Percentiles rank a stretch among this genome's conserved stretches.
Evolutionary conservation across 345 rosid genomes (phyloP).

Genomic region (Camelina hispida): DNA sequence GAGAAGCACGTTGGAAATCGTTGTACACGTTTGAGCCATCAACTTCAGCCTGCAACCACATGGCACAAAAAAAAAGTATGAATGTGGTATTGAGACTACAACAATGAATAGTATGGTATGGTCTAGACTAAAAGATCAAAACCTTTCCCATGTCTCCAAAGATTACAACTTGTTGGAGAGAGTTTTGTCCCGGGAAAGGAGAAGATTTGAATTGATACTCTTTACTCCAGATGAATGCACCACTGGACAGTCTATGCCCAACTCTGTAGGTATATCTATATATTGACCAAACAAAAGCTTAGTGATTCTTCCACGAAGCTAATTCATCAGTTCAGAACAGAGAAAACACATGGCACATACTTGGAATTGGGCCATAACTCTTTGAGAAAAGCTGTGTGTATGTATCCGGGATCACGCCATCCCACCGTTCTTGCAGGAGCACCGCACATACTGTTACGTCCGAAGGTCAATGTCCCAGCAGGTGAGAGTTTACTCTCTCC

Average conservation of each 20-base stretch:
- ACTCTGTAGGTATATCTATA: constrained; percentile 66
- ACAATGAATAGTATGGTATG: constrained; percentile 40
- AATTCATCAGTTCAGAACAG: neutral
- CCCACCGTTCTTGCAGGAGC: constrained; percentile 75
- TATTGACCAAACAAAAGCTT: constrained; percentile 12
- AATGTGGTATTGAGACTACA: constrained; percentile 16
- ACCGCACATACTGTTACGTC: constrained; percentile 64
- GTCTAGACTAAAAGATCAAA: constrained; percentile 29
- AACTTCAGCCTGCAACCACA: constrained; percentile 57
- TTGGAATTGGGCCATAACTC: constrained; percentile 66
- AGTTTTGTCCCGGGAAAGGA: constrained; percentile 75
- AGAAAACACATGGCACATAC: constrained; percentile 43
- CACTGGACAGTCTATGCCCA: constrained; percentile 60
- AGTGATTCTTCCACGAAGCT: neutral
- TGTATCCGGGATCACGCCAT: constrained; percentile 86
- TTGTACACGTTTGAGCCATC: constrained; percentile 71
- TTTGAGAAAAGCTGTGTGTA: constrained; percentile 72
- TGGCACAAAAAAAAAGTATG: neutral
- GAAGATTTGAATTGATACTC: constrained; percentile 67
- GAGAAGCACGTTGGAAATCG: constrained; percentile 57
- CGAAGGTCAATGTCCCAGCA: constrained; percentile 70
- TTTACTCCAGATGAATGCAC: constrained; percentile 63
- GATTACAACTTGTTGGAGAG: constrained; percentile 67
- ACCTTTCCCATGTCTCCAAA: constrained; percentile 96
- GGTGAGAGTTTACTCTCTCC: constrained; percentile 49